Evolutionary conservation across 2,329 filamentous ascomycete species (phyloP).

Genomic region (Phaeoacremonium minimum): DNA sequence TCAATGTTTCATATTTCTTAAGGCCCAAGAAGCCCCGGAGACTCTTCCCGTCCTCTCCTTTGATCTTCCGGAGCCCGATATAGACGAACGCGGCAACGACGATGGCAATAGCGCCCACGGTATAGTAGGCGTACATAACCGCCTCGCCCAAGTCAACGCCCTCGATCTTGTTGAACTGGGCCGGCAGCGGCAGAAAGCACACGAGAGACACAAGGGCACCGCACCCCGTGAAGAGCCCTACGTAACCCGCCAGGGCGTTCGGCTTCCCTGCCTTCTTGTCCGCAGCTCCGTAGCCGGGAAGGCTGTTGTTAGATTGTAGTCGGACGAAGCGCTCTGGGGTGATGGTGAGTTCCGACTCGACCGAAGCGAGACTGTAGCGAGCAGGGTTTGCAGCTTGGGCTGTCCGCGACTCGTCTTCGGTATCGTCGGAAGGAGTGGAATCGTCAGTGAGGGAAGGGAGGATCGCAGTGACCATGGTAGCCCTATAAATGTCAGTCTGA

Average conservation of each 20-base stretch:
- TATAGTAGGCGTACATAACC: slow-evolving; percentile 81
- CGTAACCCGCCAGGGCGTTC: slow-evolving; percentile 73
- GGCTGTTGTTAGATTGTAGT: slow-evolving; percentile 12
- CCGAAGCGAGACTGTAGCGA: slow-evolving; percentile 59
- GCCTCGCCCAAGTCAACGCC: slow-evolving; percentile 71
- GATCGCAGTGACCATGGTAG: slow-evolving; percentile 97
- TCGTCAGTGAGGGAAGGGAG: slow-evolving; percentile 68
- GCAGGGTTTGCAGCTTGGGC: slow-evolving; percentile 25
- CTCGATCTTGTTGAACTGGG: slow-evolving; percentile 65
- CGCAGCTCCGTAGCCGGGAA: slow-evolving; percentile 9
- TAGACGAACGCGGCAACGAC: slow-evolving; percentile 71
- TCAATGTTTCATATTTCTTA: slow-evolving; percentile 16
- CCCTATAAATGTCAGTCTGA: slow-evolving; percentile 28
- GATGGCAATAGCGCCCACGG: slow-evolving; percentile 71
- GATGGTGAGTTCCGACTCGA: slow-evolving; percentile 72
- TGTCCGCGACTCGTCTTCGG: slow-evolving; percentile 8
- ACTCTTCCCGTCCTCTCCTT: slow-evolving; percentile 75
- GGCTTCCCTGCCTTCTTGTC: slow-evolving; percentile 36
- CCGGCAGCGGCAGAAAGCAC: slow-evolving; percentile 83
- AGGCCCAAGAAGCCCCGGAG: slow-evolving; percentile 54
- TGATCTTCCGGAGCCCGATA: slow-evolving; percentile 65
- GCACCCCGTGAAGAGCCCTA: slow-evolving; percentile 88
- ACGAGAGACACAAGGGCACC: slow-evolving; percentile 81
- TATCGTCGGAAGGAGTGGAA: slow-evolving; percentile 18
- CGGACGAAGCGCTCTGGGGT: slow-evolving; percentile 58